Evolutionary conservation across 805 yeast genomes (phyloP), one percentile per base, ranked within the genome.

Genomic region (Naumovozyma castellii): DNA sequence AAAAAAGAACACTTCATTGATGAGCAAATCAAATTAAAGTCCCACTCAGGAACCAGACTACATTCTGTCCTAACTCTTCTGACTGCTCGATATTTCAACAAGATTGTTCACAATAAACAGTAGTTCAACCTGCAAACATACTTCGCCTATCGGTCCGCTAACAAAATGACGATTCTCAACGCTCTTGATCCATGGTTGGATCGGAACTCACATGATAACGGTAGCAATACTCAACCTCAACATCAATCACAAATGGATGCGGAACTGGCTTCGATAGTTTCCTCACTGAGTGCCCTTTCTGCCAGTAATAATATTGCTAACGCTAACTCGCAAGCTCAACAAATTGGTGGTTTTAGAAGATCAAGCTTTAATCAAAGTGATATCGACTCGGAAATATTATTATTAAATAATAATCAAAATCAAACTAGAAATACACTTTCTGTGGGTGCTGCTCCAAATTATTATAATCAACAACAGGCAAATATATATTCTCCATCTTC

Each of bases 231-330:
- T 6, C 27, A 22, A 22, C 6, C 27, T 22, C 6, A 22, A 10
- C 27, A 22, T 6, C 27, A 22, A 6, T 22, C 27, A 22, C 6
- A 22, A 22, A 22, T 61, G 47, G 59, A 59, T 43, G 50, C 59
- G 15, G 64, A 61, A 40, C 42, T 60, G 33, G 61, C 60, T 12
- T 58, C 62, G 32, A 61, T 60, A 28, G 63, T 62, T 3, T 57
- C 65, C 5, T 61, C 66, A n/a, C 45, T 62, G 35, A 59, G 63
- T 38, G 63, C 62, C 13, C 48, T 56, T 25, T 59, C 65, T 18
- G 37, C 32, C 18, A 30, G 18, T 17, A 44, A 18, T 14, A 40
- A 35, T 22, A 33, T 18, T 34, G 15, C 14, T 22, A 8, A 8
- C 8, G 8, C 31, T 5, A 33, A 17, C 14, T 30, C 35, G n/a